phyloP scores from a whole-genome alignment of 768 basidiomycete genomes.

The Agrocybe pediades region DNA sequence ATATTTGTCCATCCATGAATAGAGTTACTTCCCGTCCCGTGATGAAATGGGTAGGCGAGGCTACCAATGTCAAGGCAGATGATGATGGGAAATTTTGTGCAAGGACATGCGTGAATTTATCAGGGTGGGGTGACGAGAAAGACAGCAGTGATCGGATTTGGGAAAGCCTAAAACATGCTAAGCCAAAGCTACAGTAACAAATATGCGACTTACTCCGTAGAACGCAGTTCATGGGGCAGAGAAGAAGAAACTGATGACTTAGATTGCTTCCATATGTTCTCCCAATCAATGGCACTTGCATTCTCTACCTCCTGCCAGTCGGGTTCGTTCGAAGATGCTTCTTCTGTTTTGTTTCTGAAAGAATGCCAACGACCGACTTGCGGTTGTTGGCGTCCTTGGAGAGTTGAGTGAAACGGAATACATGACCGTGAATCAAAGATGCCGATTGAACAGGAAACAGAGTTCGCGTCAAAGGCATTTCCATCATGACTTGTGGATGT shows the following conservation, averaged over 20 bases:
- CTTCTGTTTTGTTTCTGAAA: constrained; percentile 41
- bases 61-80: constrained; percentile 65
- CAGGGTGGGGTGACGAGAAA: constrained; percentile 21
- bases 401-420: constrained; percentile 60
- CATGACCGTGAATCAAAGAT: constrained; percentile 45
- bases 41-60: constrained; percentile 77
- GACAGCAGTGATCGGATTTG: constrained; percentile 34
- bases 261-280: constrained; percentile 40
- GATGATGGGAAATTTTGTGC: constrained; percentile 39
- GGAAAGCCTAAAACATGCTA: constrained; percentile 24
- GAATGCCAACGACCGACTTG: constrained; percentile 79
- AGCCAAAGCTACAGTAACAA: neutral
- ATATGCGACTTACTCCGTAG: neutral
- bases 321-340: constrained; percentile 12
- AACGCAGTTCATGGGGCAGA: neutral
- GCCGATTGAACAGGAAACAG: constrained; percentile 59
- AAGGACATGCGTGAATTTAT: constrained; percentile 20
- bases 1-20: constrained; percentile 54
- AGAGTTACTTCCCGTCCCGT: constrained; percentile 77
- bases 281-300: constrained; percentile 8
- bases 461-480: constrained; percentile 4
- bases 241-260: neutral
- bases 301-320: constrained; percentile 12
- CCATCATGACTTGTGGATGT: constrained; percentile 10
- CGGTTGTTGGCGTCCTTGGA: constrained; percentile 55